Evolutionary conservation across 768 basidiomycete genomes (phyloP), one percentile per base, ranked within the genome.

Genomic region (Russula earlei): DNA sequence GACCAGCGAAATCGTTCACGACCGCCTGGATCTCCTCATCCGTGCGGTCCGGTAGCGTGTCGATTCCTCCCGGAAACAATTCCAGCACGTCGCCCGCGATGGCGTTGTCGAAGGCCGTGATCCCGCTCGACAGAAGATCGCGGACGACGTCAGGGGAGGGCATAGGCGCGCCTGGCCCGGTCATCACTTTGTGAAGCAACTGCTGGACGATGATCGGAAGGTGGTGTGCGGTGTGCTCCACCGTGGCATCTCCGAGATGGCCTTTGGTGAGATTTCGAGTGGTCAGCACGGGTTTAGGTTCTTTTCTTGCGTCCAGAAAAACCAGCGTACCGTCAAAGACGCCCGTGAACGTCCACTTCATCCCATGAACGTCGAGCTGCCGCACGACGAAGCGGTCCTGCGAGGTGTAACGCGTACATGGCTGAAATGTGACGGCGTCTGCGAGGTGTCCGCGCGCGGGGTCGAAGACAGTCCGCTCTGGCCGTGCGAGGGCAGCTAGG

Each of bases 1-100:
- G 79, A 4, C 67, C 64, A 43, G 76, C 72, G 53, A 80, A 78
- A 65, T 88, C 86, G 58, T 87, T 82, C 65, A 90, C 79, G 34
- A 83, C 76, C 12, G 69, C 62, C 49, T 77, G 74, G 42, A 87
- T 82, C 50, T 82, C 69, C 22, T 75, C 72, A 61, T 87, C 79
- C 4, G 81, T 75, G 40, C 57, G 58, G 15, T 27, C 33, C 14
- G 52, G 49, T 65, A 80, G 77, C 10, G 75, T 67, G 20, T 71
- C 71, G 34, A 83, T 69, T 10, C 81, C 81, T 11, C 80, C 81
- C 20, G 80, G 76, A 44, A 79, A 72, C 40, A 82, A 62, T 31
- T 70, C 64, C 17, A 73, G 62, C 55, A 82, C 71, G 40, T 73
- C 75, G 9, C 73, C 69, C 8, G 71, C 72, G 29, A 82, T 73